Evolutionary conservation across 768 basidiomycete genomes (phyloP), one percentile per base, ranked within the genome.

Genomic region (Suillus lakei): DNA sequence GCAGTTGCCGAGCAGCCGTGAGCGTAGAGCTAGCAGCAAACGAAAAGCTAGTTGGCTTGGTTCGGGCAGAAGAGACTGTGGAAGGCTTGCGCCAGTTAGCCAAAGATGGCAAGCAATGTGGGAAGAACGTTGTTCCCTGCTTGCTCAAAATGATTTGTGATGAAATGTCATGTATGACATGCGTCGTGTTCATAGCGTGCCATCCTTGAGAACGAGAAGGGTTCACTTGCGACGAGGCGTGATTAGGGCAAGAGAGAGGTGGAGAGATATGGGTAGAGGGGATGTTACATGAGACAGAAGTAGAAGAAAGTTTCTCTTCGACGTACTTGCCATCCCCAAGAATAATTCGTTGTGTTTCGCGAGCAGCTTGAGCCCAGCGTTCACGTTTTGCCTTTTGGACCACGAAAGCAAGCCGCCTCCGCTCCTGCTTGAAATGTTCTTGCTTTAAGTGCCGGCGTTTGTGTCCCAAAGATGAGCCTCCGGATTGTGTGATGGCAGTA

Each of bases 261-360:
- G 41, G 23, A 32, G 34, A 41, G 30, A 53, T 26, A 60, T 30
- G 48, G 46, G 67, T 65, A 38, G 67, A 41, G 41, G 60, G 51
- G n/a, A 38, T 38, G 38, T 65, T 43, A 34, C 46, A 61, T 5
- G 60, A 60, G 39, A 60, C 28, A 51, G 64, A 39, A 55, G 62
- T 55, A 50, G 66, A 56, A n/a, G 67, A 59, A 26, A 65, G 56
- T 53, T 54, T 68, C 65, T 76, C 76, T 67, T 77, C 74, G 62
- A 73, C 70, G 73, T 82, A 82, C 75, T 79, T 73, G 68, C 81
- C 81, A 72, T 80, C 75, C 21, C 79, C 81, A 63, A 79, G 72
- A 62, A 80, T 73, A 58, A 82, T 78, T 59, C 67, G 67, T 54
- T 75, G 74, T 6, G 81, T 82, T 66, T 81, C 81, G 44, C 54